Conservation (phyloP, 169 alveolate species). For the Plasmodium gaboni region DNA sequence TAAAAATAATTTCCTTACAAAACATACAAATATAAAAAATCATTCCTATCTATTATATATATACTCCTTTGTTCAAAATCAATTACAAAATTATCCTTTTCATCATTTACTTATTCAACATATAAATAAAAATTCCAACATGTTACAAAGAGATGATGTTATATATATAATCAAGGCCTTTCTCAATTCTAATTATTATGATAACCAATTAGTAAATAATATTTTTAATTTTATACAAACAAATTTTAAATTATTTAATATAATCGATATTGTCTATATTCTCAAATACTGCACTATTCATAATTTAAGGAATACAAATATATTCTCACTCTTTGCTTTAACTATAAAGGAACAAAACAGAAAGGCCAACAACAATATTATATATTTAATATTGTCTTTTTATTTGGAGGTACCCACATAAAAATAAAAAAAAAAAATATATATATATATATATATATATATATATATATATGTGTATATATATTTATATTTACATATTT, state of each 20-base stretch:
- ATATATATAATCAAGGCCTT: slow-evolving; percentile 51
- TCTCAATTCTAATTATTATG: slow-evolving; percentile 49
- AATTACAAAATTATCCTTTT: slow-evolving; percentile 14
- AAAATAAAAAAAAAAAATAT: not conserved
- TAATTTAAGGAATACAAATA: slow-evolving; percentile 26
- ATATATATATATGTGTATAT: not conserved
- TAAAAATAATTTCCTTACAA: slow-evolving; percentile 29
- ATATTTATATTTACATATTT: not conserved
- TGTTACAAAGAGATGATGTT: slow-evolving; percentile 28
- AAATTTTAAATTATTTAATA: slow-evolving; percentile 33
- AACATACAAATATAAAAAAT: slow-evolving; percentile 46
- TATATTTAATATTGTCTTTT: slow-evolving; percentile 55
- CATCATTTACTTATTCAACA: slow-evolving; percentile 23
- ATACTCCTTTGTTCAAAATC: slow-evolving; percentile 41
- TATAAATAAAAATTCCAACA: slow-evolving; percentile 35
- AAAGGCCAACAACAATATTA: slow-evolving; percentile 11
- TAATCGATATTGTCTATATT: slow-evolving; percentile 67
- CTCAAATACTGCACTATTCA: slow-evolving; percentile 58
- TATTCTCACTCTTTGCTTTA: slow-evolving; percentile 37
- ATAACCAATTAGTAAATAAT: slow-evolving; percentile 54
- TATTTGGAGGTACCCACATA: slow-evolving; percentile 47
- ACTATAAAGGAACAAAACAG: slow-evolving; percentile 52
- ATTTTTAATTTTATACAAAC: slow-evolving; percentile 39
- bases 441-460: not conserved
- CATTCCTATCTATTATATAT: slow-evolving; percentile 63